These are phyloP conservation scores for Dothideomycetidae sp. DNA, from an alignment of 2,329 filamentous ascomycete genomes.

Conservation along the genomic window DNA sequence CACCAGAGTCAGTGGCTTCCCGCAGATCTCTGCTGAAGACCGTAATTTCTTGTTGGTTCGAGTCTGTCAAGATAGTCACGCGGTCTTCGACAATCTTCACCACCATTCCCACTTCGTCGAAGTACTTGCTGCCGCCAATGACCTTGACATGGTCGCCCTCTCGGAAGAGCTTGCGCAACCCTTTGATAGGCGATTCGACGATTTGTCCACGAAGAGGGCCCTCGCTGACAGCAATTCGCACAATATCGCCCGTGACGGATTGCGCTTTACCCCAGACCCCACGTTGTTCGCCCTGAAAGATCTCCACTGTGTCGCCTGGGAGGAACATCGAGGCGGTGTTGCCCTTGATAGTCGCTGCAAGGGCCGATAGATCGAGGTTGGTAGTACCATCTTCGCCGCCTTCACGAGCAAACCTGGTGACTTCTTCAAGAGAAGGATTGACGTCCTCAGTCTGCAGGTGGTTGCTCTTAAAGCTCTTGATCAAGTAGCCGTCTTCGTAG, in stretches of 20 bases:
- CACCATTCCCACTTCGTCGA: slow-evolving; percentile 93
- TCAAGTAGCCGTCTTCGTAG: slow-evolving; percentile 82
- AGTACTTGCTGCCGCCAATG: slow-evolving; percentile 85
- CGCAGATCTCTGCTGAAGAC: slow-evolving; percentile 96
- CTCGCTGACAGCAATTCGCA: slow-evolving; percentile 72
- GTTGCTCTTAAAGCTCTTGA: slow-evolving; percentile 88
- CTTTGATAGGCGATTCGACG: slow-evolving; percentile 86
- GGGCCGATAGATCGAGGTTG: slow-evolving; percentile 78
- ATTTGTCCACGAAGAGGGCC: slow-evolving; percentile 68
- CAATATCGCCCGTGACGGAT: slow-evolving; percentile 80
- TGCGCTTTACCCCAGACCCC: slow-evolving; percentile 76
- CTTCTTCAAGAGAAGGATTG: slow-evolving; percentile 84
- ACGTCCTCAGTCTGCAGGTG: slow-evolving; percentile 76
- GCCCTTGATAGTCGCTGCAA: slow-evolving; percentile 80
- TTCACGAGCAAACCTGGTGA: slow-evolving; percentile 72
- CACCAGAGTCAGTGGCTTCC: slow-evolving; percentile 83
- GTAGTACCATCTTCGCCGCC: slow-evolving; percentile 84
- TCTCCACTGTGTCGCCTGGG: slow-evolving; percentile 89
- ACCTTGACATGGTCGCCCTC: slow-evolving; percentile 97
- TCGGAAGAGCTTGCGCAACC: slow-evolving; percentile 80
- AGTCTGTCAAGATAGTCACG: slow-evolving; percentile 84
- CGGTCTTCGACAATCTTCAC: slow-evolving; percentile 85
- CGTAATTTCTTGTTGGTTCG: slow-evolving; percentile 83
- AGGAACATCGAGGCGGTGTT: slow-evolving; percentile 72
- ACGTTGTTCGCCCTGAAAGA: slow-evolving; percentile 88